A percentile compares a stretch with the other conserved stretches of the same genome.
Conservation (phyloP, 164 flowering plant genomes). For the Buxus sempervirens region DNA sequence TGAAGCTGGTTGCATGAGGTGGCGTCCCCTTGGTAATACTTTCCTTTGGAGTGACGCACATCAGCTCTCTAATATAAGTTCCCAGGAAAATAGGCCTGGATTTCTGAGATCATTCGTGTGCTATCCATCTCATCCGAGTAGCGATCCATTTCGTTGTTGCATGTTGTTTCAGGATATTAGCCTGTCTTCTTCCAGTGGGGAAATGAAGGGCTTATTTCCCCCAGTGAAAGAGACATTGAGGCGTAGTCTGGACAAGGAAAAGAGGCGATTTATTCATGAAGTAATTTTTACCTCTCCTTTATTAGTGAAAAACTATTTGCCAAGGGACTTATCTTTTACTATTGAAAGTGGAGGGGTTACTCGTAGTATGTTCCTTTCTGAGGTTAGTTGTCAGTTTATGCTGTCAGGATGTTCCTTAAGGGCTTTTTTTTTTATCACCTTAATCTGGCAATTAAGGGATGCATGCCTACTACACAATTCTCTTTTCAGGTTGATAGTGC, state of each 20-base stretch:
- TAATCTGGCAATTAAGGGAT: not conserved
- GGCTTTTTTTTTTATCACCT: not conserved
- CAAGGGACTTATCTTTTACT: slow-evolving; percentile 45
- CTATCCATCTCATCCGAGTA: slow-evolving; percentile 87
- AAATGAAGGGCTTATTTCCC: slow-evolving; percentile 22
- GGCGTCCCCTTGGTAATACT: slow-evolving; percentile 81
- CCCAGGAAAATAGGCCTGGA: slow-evolving; percentile 60
- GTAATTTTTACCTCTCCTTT: slow-evolving; percentile 73
- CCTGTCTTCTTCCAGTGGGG: slow-evolving; percentile 34
- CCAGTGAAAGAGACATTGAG: slow-evolving; percentile 19
- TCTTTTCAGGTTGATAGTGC: slow-evolving; percentile 59
- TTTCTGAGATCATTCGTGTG: slow-evolving; percentile 76
- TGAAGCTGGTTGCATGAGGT: slow-evolving; percentile 83
- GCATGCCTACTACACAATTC: not conserved
- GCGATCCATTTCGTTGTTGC: slow-evolving; percentile 90
- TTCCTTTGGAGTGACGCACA: slow-evolving; percentile 95
- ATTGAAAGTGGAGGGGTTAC: slow-evolving; percentile 70
- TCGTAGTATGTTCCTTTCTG: slow-evolving; percentile 45
- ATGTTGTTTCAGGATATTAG: slow-evolving; percentile 58
- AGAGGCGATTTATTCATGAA: slow-evolving; percentile 47
- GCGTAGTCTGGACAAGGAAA: slow-evolving; percentile 22
- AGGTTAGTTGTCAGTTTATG: slow-evolving; percentile 45
- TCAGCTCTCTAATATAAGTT: slow-evolving; percentile 58
- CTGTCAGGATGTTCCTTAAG: not conserved
- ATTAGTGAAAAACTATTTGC: slow-evolving; percentile 66